These are phyloP conservation scores for Setomelanomma holmii DNA, from an alignment of 2,329 filamentous ascomycete genomes.

Conservation along the genomic window DNA sequence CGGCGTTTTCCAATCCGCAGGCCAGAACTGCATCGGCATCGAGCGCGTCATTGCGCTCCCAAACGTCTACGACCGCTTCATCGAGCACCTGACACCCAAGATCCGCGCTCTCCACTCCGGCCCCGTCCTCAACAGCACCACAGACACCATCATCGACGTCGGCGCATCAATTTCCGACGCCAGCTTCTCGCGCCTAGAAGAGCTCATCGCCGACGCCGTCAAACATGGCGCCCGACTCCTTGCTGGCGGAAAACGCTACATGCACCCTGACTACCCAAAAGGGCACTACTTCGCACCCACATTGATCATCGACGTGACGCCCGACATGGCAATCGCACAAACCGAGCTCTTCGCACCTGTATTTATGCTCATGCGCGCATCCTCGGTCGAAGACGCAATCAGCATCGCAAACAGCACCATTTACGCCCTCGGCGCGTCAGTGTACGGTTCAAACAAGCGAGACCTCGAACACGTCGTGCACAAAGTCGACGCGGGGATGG, in stretches of 20 bases:
- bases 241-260: slow-evolving; percentile 75
- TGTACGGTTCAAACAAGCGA: slow-evolving; percentile 74
- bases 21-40: slow-evolving; percentile 97
- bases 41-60: slow-evolving; percentile 88
- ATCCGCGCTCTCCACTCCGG: slow-evolving; percentile 80
- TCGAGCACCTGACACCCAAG: slow-evolving; percentile 73
- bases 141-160: slow-evolving; percentile 69
- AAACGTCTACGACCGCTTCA: slow-evolving; percentile 74
- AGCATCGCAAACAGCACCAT: slow-evolving; percentile 80
- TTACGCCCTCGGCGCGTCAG: slow-evolving; percentile 87
- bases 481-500: slow-evolving; percentile 83
- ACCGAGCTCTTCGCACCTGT: slow-evolving; percentile 94
- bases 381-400: slow-evolving; percentile 71
- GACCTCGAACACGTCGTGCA: slow-evolving; percentile 69
- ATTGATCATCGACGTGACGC: slow-evolving; percentile 86
- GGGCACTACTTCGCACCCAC: slow-evolving; percentile 96
- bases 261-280: slow-evolving; percentile 74
- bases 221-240: slow-evolving; percentile 79
- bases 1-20: slow-evolving; percentile 92
- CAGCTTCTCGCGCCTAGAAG: slow-evolving; percentile 77
- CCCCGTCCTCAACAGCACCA: slow-evolving; percentile 62
- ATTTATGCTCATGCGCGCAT: slow-evolving; percentile 81
- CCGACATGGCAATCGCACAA: slow-evolving; percentile 84
- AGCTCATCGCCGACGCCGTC: slow-evolving; percentile 79
- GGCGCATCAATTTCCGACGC: slow-evolving; percentile 87